These are phyloP conservation scores for Sclerotinia nivalis DNA, from an alignment of 2,329 filamentous ascomycete species.

Conservation along the genomic window DNA sequence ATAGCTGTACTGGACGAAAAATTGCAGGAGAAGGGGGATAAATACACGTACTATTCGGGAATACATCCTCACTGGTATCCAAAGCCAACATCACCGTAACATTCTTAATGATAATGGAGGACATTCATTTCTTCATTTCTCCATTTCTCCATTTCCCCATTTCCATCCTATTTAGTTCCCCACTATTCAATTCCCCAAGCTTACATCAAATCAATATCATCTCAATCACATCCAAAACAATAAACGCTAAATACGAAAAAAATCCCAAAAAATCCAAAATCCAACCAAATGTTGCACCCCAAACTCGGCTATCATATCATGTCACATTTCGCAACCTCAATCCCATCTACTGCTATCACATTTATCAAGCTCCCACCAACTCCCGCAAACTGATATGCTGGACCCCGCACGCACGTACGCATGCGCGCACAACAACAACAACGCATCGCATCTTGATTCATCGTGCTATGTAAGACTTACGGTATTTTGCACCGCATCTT, in stretches of 20 bases:
- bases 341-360: background rate
- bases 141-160: background rate
- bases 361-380: background rate
- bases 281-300: conserved; percentile 2
- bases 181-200: background rate
- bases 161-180: too few species aligned
- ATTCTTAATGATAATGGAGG: background rate
- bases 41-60: background rate
- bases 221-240: background rate
- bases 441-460: conserved; percentile 6
- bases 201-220: background rate
- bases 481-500: background rate
- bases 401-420: background rate
- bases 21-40: background rate
- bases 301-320: background rate
- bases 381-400: background rate
- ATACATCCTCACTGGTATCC: background rate
- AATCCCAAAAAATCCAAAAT: background rate
- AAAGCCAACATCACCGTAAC: background rate
- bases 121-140: background rate
- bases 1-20: background rate
- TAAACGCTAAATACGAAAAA: conserved; percentile 1
- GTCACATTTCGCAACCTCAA: conserved; percentile 3
- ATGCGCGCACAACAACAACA: background rate
- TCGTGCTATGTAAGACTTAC: background rate